Percentiles rank a stretch among this genome's conserved stretches.
Conservation (phyloP, 2,329 filamentous ascomycete species). For the Ceratocystis harringtonii region DNA sequence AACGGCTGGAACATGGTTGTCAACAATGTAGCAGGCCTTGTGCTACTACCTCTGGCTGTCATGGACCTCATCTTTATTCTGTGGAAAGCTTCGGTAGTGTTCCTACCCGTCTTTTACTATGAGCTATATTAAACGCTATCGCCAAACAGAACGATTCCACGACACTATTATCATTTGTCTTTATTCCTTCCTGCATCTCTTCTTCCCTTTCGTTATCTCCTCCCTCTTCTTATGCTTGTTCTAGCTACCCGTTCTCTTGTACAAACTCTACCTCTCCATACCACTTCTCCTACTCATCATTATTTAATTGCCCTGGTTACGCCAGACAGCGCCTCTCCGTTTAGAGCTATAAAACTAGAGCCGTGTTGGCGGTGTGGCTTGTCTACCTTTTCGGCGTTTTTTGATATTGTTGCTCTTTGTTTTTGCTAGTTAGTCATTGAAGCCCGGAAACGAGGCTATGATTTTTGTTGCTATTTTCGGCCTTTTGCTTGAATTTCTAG, state of each 20-base stretch:
- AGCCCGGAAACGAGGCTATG: background rate
- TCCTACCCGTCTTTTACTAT: conserved; percentile 64
- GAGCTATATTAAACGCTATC: conserved; percentile 34
- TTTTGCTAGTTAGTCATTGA: background rate
- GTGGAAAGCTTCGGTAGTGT: conserved; percentile 66
- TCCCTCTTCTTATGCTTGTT: background rate
- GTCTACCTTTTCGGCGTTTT: background rate
- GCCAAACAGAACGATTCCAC: background rate
- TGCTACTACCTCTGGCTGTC: conserved; percentile 48
- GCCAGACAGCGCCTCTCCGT: background rate
- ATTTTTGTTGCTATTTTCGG: background rate
- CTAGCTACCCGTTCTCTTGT: background rate
- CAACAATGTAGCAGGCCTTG: conserved; percentile 34
- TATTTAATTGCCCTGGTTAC: conserved; percentile 1
- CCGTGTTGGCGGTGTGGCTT: background rate
- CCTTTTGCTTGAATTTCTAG: background rate
- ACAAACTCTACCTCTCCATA: background rate
- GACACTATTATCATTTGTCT: background rate
- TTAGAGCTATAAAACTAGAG: background rate
- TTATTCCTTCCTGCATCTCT: background rate
- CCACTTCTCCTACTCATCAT: background rate
- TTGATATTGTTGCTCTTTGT: background rate
- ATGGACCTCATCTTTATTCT: conserved; percentile 55
- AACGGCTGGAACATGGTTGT: conserved; percentile 29
- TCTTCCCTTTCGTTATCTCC: background rate